Percentiles rank a stretch among this genome's conserved stretches.
phyloP scores from a whole-genome alignment of 352 stramenopile species.

The Detonula confervacea region DNA sequence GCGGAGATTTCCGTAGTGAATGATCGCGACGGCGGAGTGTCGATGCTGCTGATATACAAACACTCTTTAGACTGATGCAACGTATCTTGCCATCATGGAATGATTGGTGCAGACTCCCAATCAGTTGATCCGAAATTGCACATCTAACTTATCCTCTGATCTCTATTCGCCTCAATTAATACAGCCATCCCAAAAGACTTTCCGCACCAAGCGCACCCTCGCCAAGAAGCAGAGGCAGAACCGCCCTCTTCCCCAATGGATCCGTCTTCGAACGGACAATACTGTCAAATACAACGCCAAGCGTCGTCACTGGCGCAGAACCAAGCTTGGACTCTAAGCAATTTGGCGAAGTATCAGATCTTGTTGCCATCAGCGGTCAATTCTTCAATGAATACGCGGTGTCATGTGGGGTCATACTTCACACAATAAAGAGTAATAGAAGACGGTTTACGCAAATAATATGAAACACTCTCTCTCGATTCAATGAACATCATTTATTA shows the following conservation, averaged over 20 bases:
- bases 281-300: conserved; percentile 99
- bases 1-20: too few relatives aligned
- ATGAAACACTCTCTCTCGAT: too few relatives aligned
- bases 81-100: too few relatives aligned
- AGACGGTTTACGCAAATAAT: conserved; percentile 25
- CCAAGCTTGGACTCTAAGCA: conserved; percentile 99
- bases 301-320: conserved; percentile 99
- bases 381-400: conserved; percentile 3
- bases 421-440: conserved; percentile 43
- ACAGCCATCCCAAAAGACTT: conserved; percentile 99
- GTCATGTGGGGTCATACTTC: conserved; percentile 1
- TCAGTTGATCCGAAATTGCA: too few relatives aligned
- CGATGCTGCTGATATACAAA: too few relatives aligned
- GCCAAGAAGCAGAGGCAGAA: conserved; percentile 99
- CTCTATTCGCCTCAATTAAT: too few relatives aligned
- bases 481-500: too few relatives aligned
- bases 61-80: too few relatives aligned
- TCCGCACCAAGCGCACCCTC: conserved; percentile 99
- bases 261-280: conserved; percentile 99
- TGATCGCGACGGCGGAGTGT: too few relatives aligned
- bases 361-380: conserved; percentile 7
- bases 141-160: too few relatives aligned
- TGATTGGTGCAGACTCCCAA: too few relatives aligned
- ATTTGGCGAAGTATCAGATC: conserved; percentile 14
- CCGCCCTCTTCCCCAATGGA: conserved; percentile 99